Base-by-base conservation (phyloP, 139 green algal species). In the Yamagishiella unicocca region DNA sequence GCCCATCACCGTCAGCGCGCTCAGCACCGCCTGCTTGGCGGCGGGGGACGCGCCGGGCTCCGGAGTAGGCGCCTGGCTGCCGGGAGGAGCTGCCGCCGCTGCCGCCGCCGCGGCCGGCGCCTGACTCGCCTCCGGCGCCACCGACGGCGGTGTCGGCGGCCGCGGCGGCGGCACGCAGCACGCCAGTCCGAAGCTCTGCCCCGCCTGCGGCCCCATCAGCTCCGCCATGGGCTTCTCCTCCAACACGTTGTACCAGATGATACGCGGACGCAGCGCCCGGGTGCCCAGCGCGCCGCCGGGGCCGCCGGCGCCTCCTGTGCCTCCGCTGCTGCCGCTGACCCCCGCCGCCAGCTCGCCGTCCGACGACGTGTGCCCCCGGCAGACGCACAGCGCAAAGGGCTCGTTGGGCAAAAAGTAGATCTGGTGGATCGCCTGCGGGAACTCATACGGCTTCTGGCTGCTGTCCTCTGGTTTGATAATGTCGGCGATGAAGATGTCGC, bases 231-330 rank as follows among this genome's bases (percentile, higher is more conserved):
- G 88, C 55, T 90, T 90, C 81, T 88, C 89, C 43, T 87, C 80
- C 22, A 84, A 62, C 46, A 92, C 84, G 74, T 92, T 89, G 66
- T 84, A 92, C 85, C 85, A 92, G 21, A 92, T 37, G 0, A 92
- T 50, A 1, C 89, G 80, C 4, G 89, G 85, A n/a, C 53, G 64
- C 27, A 70, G n/a, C 3, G 81, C 45, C 31, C 50, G 33, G 1
- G 38, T 40, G 4, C 37, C 61, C 17, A 85, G 12, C 43, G 58
- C n/a, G 40, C 42, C 58, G 58, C 58, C 38, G 40, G 42, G 22
- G 17, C 14, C 10, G 21, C 38, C 31, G 38, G 21, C 33, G 76
- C 29, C 72, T n/a, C 29, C 42, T 43, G 9, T 27, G 6, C 27
- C 45, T 4, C 17, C n/a, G 37, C n/a, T 45, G 45, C 4, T 17